Evolutionary conservation across 2,329 filamentous ascomycete species (phyloP).

Genomic region (Pestalotiopsis sp.): DNA sequence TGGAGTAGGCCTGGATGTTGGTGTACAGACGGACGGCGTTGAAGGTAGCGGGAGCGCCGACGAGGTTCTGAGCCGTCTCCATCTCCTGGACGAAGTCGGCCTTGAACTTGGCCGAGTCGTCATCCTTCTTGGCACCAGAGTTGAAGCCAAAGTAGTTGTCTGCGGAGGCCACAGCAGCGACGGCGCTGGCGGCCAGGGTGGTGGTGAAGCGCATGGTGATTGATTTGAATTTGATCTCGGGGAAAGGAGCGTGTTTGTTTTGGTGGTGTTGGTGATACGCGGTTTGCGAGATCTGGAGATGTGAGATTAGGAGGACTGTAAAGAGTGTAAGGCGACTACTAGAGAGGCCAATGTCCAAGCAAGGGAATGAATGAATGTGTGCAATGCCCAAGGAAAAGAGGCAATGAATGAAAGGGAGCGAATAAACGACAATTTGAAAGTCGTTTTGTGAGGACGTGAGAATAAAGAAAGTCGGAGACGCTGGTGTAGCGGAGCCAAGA

Average conservation of each 20-base stretch:
- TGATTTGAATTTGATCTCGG: not conserved
- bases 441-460: not conserved
- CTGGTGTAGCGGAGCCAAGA: not conserved
- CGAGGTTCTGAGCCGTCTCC: constrained; percentile 41
- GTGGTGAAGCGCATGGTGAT: constrained; percentile 44
- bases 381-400: not conserved
- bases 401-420: not conserved
- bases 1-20: constrained; percentile 65
- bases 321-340: constrained; percentile 2
- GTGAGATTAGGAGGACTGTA: not conserved
- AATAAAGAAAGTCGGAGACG: not conserved
- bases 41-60: constrained; percentile 55
- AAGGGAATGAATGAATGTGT: not conserved
- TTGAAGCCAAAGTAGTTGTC: constrained; percentile 58
- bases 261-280: not conserved
- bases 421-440: not conserved
- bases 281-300: not conserved
- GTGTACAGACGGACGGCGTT: constrained; percentile 68
- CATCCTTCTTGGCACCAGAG: constrained; percentile 49
- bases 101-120: constrained; percentile 56
- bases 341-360: not conserved
- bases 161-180: constrained; percentile 28
- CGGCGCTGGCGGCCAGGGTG: constrained; percentile 39
- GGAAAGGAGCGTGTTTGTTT: constrained; percentile 7
- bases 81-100: constrained; percentile 52